These are phyloP conservation scores for Ricinus communis DNA, from an alignment of 345 rosid species.

Conservation along the genomic window DNA sequence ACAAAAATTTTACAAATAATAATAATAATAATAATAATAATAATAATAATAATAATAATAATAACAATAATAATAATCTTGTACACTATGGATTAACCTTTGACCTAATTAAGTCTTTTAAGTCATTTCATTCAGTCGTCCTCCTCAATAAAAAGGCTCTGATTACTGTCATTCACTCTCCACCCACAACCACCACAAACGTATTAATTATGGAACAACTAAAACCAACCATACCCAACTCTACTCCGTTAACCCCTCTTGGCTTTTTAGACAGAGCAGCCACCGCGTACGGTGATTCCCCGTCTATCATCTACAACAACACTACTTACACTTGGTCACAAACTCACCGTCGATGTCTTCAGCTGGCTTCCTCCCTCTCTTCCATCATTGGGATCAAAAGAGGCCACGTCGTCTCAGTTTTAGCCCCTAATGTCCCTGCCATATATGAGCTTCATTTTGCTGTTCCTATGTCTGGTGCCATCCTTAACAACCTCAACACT, in stretches of 20 bases:
- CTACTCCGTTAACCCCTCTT: slow-evolving; percentile 16
- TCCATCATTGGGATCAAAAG: slow-evolving; percentile 13
- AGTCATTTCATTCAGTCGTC: no score
- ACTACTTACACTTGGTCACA: slow-evolving; percentile 23
- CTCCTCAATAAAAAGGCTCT: no score
- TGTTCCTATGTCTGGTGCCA: slow-evolving; percentile 27
- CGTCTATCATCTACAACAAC: slow-evolving; percentile 19
- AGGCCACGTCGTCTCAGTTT: slow-evolving; percentile 24
- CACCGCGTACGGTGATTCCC: slow-evolving; percentile 16
- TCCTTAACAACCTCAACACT: slow-evolving; percentile 24
- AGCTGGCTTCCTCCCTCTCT: slow-evolving; percentile 21
- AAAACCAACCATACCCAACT: slow-evolving; percentile 7
- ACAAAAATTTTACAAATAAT: no score
- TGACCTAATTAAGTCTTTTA: no score
- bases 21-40: no score
- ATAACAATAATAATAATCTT: no score
- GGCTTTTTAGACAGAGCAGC: slow-evolving; percentile 23
- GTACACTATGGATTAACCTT: no score
- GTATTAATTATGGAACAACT: slow-evolving; percentile 18
- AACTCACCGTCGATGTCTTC: slow-evolving; percentile 30
- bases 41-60: no score
- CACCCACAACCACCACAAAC: background rate
- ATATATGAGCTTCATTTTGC: slow-evolving; percentile 33
- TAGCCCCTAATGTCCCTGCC: slow-evolving; percentile 22
- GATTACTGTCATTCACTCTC: no score